phyloP scores from a whole-genome alignment of 257 asterid species.

The Coffea canephora region DNA sequence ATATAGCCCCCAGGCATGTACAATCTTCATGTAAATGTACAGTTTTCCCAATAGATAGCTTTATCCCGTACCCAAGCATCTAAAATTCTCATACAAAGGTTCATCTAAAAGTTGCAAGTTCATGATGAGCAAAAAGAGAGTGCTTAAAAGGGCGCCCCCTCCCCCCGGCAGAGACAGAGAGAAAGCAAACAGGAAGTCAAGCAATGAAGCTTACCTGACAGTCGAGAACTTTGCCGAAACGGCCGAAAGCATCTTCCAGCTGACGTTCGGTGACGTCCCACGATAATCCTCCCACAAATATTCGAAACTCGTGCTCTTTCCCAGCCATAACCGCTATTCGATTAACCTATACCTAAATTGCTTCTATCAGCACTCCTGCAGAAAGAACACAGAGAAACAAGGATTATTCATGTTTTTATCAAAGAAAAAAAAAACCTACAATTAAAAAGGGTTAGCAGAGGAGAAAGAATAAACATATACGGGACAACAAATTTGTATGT shows the following conservation, averaged over 20 bases:
- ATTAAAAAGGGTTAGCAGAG: no score
- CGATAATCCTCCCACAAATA: slow-evolving; percentile 88
- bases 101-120: not conserved
- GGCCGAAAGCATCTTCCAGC: slow-evolving; percentile 80
- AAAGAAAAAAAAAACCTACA: no score
- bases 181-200: not conserved
- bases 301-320: slow-evolving; percentile 76
- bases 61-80: not conserved
- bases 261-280: slow-evolving; percentile 87
- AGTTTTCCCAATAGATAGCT: no score
- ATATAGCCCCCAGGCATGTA: not conserved
- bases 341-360: not conserved
- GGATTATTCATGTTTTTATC: no score
- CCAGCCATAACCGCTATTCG: slow-evolving; percentile 49
- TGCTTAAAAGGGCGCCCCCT: no score
- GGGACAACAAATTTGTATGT: no score
- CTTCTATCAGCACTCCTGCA: not conserved
- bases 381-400: not conserved
- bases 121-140: not conserved
- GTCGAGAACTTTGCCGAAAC: slow-evolving; percentile 79
- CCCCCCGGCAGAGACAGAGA: no score
- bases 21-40: no score
- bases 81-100: not conserved
- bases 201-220: slow-evolving; percentile 61
- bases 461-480: no score